Base-by-base conservation (phyloP, 1,284 basidiomycete genomes). In the Melampsora americana region DNA sequence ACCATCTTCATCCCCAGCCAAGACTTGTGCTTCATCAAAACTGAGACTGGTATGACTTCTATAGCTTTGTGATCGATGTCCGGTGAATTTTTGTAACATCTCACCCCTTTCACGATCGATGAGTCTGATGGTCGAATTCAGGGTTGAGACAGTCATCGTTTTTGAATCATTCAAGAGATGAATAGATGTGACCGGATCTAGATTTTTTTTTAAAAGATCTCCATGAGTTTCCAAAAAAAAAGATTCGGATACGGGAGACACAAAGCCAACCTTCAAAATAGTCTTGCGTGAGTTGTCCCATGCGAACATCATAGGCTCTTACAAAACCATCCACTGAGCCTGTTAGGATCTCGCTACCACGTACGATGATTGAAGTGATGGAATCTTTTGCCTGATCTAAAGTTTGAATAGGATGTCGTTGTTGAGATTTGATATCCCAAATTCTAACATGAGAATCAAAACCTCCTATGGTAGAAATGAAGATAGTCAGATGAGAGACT, bases 271-370 rank as follows among this genome's bases (percentile, higher is more conserved):
- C 87, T 12, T 94, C 93, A 77, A 99, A 87, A 80, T 89, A 93
- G 83, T 99, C 96, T 65, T 90, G 87, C 4, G 90, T 88, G 35
- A 97, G 84, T 82, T 94, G 88, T 28, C 96, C 96, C 85, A 90
- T 92, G 64, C 95, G 89, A 42, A 99, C 84, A 83, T 99, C 96
- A 83, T 98, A 98, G 0, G 90, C 91, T 28, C 96, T 88, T 44
- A 97, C 88, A 80, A 90, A 87, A 0, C 96, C 95, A 79, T 99
- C 96, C 1, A 95, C 90, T 0, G 91, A 93, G 1, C 92, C 92
- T 0, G 92, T 87, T 60, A 90, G 86, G 79, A 98, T 87, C 87
- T 20, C 88, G 87, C 50, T 86, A 81, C 32, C 87, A 85, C 79
- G 91, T 83, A 84, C 89, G 83, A 77, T 78, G n/a, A 99, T 83